Conservation (phyloP, 1,139 yeast species). For the Saccharomyces hybrid region DNA sequence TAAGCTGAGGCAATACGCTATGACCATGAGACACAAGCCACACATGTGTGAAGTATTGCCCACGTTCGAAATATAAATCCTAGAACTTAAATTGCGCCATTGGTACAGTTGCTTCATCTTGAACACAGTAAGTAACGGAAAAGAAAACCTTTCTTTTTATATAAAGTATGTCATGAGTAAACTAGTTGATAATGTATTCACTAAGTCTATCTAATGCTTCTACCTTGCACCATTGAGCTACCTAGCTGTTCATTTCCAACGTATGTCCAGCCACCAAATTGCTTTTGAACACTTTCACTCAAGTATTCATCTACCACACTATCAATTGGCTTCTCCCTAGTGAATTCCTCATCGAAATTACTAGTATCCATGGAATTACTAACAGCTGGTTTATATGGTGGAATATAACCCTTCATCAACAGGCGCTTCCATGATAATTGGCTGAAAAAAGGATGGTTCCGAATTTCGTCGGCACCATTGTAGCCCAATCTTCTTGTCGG, state of each 20-base stretch:
- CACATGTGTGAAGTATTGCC: background rate
- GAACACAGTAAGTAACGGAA: background rate
- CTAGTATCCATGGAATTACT: slow-evolving; percentile 82
- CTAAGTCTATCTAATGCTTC: slow-evolving; percentile 19
- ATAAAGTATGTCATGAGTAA: background rate
- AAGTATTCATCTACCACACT: slow-evolving; percentile 88
- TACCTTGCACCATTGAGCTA: slow-evolving; percentile 28
- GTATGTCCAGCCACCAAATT: slow-evolving; percentile 98
- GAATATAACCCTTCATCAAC: slow-evolving; percentile 80
- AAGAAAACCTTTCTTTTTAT: background rate
- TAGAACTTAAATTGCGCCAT: background rate
- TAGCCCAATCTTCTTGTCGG: slow-evolving; percentile 72
- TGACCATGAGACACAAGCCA: background rate
- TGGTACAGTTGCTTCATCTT: background rate
- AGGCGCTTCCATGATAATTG: slow-evolving; percentile 89
- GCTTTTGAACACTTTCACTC: slow-evolving; percentile 88
- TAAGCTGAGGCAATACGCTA: background rate
- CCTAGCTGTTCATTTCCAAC: slow-evolving; percentile 51
- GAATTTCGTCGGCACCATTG: slow-evolving; percentile 80
- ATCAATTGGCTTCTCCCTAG: slow-evolving; percentile 89
- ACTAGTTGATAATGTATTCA: background rate
- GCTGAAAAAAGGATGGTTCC: slow-evolving; percentile 77
- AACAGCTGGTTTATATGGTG: slow-evolving; percentile 93
- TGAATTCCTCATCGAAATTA: slow-evolving; percentile 88
- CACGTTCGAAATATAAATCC: background rate